A percentile compares a stretch with the other conserved stretches of the same genome.
Evolutionary conservation across 192 early-diverging fungal genomes (phyloP).

Genomic region (Entomortierella lignicola): DNA sequence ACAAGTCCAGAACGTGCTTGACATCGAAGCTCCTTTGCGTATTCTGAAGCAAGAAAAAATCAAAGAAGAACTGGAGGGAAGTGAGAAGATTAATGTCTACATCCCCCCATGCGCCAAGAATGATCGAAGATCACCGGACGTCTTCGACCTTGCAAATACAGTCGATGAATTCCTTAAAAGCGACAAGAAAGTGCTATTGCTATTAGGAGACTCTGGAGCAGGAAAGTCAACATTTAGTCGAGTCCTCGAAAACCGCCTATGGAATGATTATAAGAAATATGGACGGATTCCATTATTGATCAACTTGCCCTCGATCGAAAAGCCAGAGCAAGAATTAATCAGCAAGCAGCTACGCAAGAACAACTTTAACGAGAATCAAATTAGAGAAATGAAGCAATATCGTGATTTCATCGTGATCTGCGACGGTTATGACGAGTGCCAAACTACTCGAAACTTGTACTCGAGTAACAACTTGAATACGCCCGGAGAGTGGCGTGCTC

Average conservation of each 20-base stretch:
- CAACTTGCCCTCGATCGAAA: slow-evolving; percentile 2
- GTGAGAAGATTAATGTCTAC: too few relatives aligned
- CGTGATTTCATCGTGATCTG: slow-evolving; percentile 11
- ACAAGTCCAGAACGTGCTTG: too few relatives aligned
- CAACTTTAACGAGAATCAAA: background rate
- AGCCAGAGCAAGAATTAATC: slow-evolving; percentile 19
- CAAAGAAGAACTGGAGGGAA: too few relatives aligned
- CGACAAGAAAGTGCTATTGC: slow-evolving; percentile 7
- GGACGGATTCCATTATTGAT: slow-evolving; percentile 7
- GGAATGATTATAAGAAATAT: background rate
- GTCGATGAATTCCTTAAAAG: background rate
- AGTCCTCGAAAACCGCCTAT: background rate
- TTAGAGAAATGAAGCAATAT: background rate
- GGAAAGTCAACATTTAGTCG: slow-evolving; percentile 20
- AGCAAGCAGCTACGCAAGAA: background rate
- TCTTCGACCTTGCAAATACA: background rate
- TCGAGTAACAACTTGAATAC: background rate
- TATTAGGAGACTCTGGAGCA: slow-evolving; percentile 15
- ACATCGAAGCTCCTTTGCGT: too few relatives aligned
- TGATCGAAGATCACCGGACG: background rate
- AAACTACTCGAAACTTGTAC: slow-evolving; percentile 3
- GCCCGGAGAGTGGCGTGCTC: background rate
- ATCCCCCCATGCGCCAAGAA: too few relatives aligned
- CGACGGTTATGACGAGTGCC: background rate
- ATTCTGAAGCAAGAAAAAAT: too few relatives aligned